Conservation (phyloP, 2,329 filamentous ascomycete genomes). For the Fusarium sublunatum region DNA sequence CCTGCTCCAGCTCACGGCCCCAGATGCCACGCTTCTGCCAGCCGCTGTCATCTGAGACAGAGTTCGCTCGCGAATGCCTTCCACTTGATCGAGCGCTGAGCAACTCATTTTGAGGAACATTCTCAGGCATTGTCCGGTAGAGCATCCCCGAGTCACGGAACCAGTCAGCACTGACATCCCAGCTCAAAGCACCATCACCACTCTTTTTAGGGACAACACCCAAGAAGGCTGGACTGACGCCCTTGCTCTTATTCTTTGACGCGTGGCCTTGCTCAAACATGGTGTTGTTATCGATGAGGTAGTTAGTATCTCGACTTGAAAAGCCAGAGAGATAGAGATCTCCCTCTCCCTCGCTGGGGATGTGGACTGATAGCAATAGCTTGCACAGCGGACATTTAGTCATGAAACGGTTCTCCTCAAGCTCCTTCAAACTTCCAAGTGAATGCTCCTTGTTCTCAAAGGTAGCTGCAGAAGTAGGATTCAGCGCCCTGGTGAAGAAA, state of each 20-base stretch:
- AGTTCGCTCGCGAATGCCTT: slow-evolving; percentile 35
- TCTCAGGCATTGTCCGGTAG: slow-evolving; percentile 46
- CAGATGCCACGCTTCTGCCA: slow-evolving; percentile 51
- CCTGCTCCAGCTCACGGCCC: slow-evolving; percentile 49
- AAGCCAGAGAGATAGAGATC: slow-evolving; percentile 50
- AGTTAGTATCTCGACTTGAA: slow-evolving; percentile 51
- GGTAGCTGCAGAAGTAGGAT: slow-evolving; percentile 47
- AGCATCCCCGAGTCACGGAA: slow-evolving; percentile 52
- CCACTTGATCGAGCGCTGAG: slow-evolving; percentile 39
- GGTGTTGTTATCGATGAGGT: slow-evolving; percentile 48
- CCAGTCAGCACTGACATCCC: slow-evolving; percentile 49
- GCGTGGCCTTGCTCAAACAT: slow-evolving; percentile 50
- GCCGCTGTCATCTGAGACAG: slow-evolving; percentile 34
- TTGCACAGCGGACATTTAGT: slow-evolving; percentile 52
- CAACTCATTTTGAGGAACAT: slow-evolving; percentile 40
- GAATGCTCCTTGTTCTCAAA: slow-evolving; percentile 50
- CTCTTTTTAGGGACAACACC: slow-evolving; percentile 51
- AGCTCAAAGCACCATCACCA: slow-evolving; percentile 44
- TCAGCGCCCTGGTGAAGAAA: slow-evolving; percentile 45
- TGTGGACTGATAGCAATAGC: slow-evolving; percentile 50
- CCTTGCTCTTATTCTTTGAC: slow-evolving; percentile 45
- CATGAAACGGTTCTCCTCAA: slow-evolving; percentile 50
- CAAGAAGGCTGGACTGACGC: slow-evolving; percentile 48
- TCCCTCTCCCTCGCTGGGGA: slow-evolving; percentile 47
- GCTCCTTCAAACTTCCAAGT: slow-evolving; percentile 43